Evolutionary conservation across 106 monocot species (phyloP).

Genomic region (Amphibolis antarctica): DNA sequence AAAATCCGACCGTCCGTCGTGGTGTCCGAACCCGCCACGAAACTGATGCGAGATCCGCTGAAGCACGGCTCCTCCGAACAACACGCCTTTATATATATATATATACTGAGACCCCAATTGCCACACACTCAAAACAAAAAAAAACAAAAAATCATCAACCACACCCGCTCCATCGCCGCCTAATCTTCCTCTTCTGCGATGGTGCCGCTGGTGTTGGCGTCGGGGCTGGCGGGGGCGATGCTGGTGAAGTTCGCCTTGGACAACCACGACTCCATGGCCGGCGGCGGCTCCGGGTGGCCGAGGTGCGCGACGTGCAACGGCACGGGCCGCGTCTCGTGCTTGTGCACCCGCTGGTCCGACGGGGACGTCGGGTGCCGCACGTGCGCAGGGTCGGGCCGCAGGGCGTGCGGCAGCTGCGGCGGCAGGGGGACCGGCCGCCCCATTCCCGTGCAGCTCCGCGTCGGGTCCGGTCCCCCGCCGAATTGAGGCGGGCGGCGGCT

Average conservation of each 20-base stretch:
- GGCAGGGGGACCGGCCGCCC: slow-evolving; percentile 67
- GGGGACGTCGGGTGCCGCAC: slow-evolving; percentile 79
- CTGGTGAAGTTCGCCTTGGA: slow-evolving; percentile 59
- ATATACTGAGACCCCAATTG: background rate
- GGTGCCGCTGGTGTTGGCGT: slow-evolving; percentile 59
- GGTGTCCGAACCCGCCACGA: slow-evolving; percentile 7
- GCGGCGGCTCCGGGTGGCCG: slow-evolving; percentile 18
- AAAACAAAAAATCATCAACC: background rate
- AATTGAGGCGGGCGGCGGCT: no score
- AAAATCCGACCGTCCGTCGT: no score
- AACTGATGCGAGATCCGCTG: slow-evolving; percentile 3
- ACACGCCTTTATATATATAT: background rate
- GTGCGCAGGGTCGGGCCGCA: slow-evolving; percentile 75
- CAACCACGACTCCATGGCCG: slow-evolving; percentile 21
- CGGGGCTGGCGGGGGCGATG: slow-evolving; percentile 65
- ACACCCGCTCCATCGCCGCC: background rate
- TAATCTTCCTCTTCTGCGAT: slow-evolving; percentile 9
- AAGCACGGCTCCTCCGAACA: slow-evolving; percentile 8
- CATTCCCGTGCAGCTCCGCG: slow-evolving; percentile 34
- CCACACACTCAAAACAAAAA: background rate
- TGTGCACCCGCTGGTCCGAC: slow-evolving; percentile 88
- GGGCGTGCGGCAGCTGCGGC: slow-evolving; percentile 69
- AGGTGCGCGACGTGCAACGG: slow-evolving; percentile 68
- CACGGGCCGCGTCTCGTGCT: slow-evolving; percentile 55
- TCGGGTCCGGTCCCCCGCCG: slow-evolving; percentile 13